Conservation (phyloP, 2,329 filamentous ascomycete genomes). For the Neonectria magnoliae region DNA sequence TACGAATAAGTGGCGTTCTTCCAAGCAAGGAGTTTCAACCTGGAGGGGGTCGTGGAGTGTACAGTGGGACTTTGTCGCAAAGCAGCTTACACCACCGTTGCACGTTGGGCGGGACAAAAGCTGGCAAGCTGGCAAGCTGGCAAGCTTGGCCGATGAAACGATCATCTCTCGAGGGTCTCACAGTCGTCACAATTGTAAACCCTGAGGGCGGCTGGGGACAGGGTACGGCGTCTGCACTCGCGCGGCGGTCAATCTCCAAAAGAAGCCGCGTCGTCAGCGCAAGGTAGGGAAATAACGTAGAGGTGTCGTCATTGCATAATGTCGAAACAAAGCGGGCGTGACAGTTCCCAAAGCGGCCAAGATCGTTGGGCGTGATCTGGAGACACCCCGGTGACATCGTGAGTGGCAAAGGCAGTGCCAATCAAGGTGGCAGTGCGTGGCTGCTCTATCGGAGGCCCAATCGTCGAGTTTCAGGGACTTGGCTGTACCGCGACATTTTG, state of each 20-base stretch:
- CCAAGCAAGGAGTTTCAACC: slow-evolving; percentile 7
- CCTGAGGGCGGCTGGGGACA: neutral
- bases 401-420: slow-evolving; percentile 36
- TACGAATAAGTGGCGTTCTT: slow-evolving; percentile 4
- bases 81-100: too few species aligned
- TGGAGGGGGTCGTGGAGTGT: neutral
- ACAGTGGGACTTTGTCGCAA: too few species aligned
- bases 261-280: slow-evolving; percentile 19
- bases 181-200: too few species aligned
- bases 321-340: slow-evolving; percentile 31
- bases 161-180: neutral
- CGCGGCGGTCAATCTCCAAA: slow-evolving; percentile 16
- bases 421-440: slow-evolving; percentile 23
- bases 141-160: slow-evolving; percentile 18
- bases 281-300: slow-evolving; percentile 29
- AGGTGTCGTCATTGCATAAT: slow-evolving; percentile 38
- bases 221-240: neutral
- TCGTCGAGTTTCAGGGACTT: slow-evolving; percentile 27
- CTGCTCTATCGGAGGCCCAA: slow-evolving; percentile 30
- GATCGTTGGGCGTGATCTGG: slow-evolving; percentile 32
- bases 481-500: slow-evolving; percentile 28
- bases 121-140: neutral
- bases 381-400: slow-evolving; percentile 33
- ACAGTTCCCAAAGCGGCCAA: slow-evolving; percentile 28
- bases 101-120: too few species aligned